phyloP scores from a whole-genome alignment of 2,329 filamentous ascomycete genomes.

The Stemphylium beticola region DNA sequence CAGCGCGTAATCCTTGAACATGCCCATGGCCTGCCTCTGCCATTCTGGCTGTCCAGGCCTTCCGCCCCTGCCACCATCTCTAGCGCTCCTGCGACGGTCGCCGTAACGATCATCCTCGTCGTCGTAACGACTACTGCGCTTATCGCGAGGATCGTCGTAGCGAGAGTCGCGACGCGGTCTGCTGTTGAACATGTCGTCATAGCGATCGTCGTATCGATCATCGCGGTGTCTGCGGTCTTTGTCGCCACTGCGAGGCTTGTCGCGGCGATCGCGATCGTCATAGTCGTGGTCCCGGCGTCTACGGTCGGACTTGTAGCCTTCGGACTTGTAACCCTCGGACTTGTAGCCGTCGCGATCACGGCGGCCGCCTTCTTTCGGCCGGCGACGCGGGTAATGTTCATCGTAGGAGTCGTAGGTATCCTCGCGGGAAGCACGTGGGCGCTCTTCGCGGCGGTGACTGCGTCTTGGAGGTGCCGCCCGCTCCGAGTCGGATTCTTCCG shows the following conservation, averaged over 20 bases:
- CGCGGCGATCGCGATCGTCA: conserved; percentile 25
- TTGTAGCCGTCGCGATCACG: conserved; percentile 34
- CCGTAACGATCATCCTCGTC: conserved; percentile 25
- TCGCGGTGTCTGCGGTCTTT: conserved; percentile 17
- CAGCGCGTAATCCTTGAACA: conserved; percentile 43
- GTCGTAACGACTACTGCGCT: conserved; percentile 1
- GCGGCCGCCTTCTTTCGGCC: conserved; percentile 17
- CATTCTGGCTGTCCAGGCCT: conserved; percentile 32
- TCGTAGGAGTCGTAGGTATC: conserved; percentile 38
- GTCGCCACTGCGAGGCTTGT: conserved; percentile 21
- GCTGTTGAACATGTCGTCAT: conserved; percentile 28
- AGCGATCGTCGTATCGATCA: conserved; percentile 23
- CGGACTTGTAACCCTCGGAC: conserved; percentile 33
- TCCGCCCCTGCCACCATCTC: conserved; percentile 18
- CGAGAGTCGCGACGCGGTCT: conserved; percentile 21
- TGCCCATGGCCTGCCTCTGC: conserved; percentile 40
- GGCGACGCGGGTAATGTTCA: conserved; percentile 30
- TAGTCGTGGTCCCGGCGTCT: conserved; percentile 10
- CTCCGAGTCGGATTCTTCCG: conserved; percentile 27
- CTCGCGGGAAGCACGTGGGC: conserved; percentile 23
- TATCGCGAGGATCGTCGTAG: conserved; percentile 17
- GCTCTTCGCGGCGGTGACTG: conserved; percentile 26
- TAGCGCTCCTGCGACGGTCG: conserved; percentile 16
- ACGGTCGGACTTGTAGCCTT: conserved; percentile 21
- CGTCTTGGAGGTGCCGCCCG: conserved; percentile 26